Conservation (phyloP, 345 rosid species). For the Bruguiera parviflora region DNA sequence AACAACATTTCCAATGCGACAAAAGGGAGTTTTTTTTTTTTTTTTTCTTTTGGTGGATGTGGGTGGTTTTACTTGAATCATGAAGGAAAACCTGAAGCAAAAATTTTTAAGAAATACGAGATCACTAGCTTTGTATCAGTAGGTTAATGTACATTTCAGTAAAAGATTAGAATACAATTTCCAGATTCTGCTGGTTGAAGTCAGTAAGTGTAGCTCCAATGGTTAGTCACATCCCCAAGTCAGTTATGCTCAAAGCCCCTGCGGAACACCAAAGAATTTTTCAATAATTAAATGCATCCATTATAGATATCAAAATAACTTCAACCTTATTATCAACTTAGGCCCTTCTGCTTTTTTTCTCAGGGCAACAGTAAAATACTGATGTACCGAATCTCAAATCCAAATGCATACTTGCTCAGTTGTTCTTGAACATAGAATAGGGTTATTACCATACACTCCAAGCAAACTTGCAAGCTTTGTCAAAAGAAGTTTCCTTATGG, state of each 20-base stretch:
- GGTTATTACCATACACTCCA: background rate
- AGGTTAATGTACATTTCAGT: too few relatives aligned
- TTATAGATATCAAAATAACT: background rate
- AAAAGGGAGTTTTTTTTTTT: too few relatives aligned
- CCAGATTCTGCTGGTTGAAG: background rate
- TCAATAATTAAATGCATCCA: background rate
- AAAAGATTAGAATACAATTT: too few relatives aligned
- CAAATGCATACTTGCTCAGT: background rate
- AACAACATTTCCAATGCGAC: too few relatives aligned
- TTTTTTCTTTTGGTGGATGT: too few relatives aligned
- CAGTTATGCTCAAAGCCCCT: background rate
- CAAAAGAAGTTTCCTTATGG: background rate
- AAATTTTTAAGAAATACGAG: too few relatives aligned
- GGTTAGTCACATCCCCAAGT: slow-evolving; percentile 17
- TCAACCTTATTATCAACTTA: background rate
- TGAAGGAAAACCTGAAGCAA: too few relatives aligned
- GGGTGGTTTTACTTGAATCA: too few relatives aligned
- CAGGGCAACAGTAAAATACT: too few relatives aligned
- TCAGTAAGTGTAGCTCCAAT: slow-evolving; percentile 6
- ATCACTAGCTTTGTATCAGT: too few relatives aligned
- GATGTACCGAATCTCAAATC: too few relatives aligned
- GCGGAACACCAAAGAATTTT: background rate
- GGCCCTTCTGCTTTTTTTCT: too few relatives aligned
- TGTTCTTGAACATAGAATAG: background rate
- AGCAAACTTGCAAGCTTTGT: background rate